phyloP scores from a whole-genome alignment of 2,329 filamentous ascomycete species.

The Phialophora macrospora region DNA sequence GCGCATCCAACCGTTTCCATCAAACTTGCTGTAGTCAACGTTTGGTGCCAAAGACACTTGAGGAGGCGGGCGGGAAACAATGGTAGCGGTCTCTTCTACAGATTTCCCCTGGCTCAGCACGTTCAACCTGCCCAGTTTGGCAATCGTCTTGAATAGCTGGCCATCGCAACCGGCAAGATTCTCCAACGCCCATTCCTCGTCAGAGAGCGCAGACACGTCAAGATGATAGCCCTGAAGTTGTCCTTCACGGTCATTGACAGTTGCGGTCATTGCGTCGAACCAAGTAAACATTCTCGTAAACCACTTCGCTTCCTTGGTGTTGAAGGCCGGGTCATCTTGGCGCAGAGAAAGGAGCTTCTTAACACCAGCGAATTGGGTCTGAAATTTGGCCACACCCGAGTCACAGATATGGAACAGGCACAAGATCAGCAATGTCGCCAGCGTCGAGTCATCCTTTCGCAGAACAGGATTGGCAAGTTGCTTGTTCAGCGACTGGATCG shows the following conservation, averaged over 20 bases:
- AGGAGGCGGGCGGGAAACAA: constrained; percentile 45
- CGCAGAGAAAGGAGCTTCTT: constrained; percentile 85
- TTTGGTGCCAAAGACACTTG: constrained; percentile 26
- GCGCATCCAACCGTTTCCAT: constrained; percentile 55
- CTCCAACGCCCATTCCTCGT: constrained; percentile 75
- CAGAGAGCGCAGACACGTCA: constrained; percentile 66
- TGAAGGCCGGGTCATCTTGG: constrained; percentile 59
- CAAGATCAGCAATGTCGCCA: constrained; percentile 84
- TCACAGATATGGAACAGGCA: constrained; percentile 94
- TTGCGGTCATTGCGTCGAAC: constrained; percentile 90
- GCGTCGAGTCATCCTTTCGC: constrained; percentile 81
- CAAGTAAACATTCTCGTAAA: constrained; percentile 93
- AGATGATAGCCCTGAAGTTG: constrained; percentile 70
- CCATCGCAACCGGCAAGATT: constrained; percentile 88
- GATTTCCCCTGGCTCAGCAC: constrained; percentile 73
- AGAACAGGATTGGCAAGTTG: constrained; percentile 77
- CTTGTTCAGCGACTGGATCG: constrained; percentile 80
- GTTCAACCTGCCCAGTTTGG: constrained; percentile 81
- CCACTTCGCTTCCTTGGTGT: constrained; percentile 64
- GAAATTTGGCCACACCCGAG: constrained; percentile 89
- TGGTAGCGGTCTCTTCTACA: constrained; percentile 37
- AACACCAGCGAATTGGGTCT: constrained; percentile 89
- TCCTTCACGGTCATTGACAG: constrained; percentile 87
- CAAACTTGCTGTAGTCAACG: constrained; percentile 58
- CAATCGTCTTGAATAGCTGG: constrained; percentile 82